Evolutionary conservation across 176 grass and related monocot genomes (phyloP), one percentile per base, ranked within the genome.

Genomic region (Melocanna baccifera): DNA sequence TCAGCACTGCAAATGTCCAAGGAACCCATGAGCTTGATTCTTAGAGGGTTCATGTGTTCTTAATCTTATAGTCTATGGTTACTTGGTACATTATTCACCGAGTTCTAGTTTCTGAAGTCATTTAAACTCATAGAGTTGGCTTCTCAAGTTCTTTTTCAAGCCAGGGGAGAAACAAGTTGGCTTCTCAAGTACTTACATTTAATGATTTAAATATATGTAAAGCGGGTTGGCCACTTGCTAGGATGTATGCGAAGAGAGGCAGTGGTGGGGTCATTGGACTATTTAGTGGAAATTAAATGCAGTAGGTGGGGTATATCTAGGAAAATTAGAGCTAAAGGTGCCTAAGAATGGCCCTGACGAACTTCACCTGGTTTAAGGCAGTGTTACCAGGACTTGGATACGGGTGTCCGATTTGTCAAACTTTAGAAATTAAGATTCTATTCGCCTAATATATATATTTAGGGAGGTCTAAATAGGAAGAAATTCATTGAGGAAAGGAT

Each of bases 91-190:
- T 36, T 78, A 41, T 53, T 77, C 4, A 45, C 37, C 3, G 36
- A 65, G 34, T 79, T 86, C 15, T 73, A 58, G 11, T 75, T 77
- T 83, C 41, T 43, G 5, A 64, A 55, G 30, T 25, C 36, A 52
- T 9, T 22, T 15, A 30, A 70, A 43, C 9, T 51, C 53, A 10
- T 69, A 7, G 48, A 67, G 6, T 51, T 26, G 36, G 5, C 7
- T 63, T 64, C 36, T 14, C n/a, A 20, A 12, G 41, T 12, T 36
- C 22, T n/a, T 67, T 23, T 39, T 58, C 22, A 9, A 76, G 37
- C 52, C 53, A 76, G 34, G 36, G 36, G 6, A 9, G 36, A 59
- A 59, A 14, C 12, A 67, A 67, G 9, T 51, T 26, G 36, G 8
- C 16, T 63, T 64, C 36, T 14, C 12, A 20, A 18, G 25, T 16